Base-by-base conservation (phyloP, 2,329 filamentous ascomycete species). In the Paraphaeosphaeria minitans region DNA sequence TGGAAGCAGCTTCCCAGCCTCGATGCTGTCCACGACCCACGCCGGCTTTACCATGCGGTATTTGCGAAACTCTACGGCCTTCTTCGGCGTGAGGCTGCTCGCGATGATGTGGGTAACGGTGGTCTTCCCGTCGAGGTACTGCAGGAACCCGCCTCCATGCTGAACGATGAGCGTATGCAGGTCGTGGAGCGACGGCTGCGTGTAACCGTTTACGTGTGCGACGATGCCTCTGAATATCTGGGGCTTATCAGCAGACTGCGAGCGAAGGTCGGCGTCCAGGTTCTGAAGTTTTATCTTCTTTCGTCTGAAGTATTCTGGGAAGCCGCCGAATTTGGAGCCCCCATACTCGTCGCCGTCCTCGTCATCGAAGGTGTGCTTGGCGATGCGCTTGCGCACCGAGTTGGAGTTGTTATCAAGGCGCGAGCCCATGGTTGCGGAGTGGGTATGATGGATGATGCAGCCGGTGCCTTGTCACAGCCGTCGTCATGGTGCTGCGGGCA, bases 211-310 rank as follows among this genome's bases (percentile, higher is more conserved):
- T 24, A 99, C 90, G 77, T 97, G 92, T 10, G 89, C 92, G 13
- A 97, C 93, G 9, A 98, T 84, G 0, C 92, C 93, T 66, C 89
- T 92, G 82, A 99, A 99, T 53, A 99, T 92, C 61, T 86, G 87
- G 10, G 93, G 92, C 63, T 90, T 92, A 65, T 89, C 87, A 0
- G 80, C 77, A 1, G 88, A 85, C 4, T 86, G 81, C 33, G 89
- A 84, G 58, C 94, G 88, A 46, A 96, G 82, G 55, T 96, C 87
- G 9, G 88, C 88, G 77, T 99, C 95, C 31, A 95, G 85, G 71
- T 99, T 99, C 77, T 98, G 95, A 3, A 99, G 84, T 74, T 99
- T 99, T 77, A 97, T 88, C 82, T 96, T 97, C 82, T 99, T 99
- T 56, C 93, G 89, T 51, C 93, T 85, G 74, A 97, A 96, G 77